Conservation (phyloP, 208 protist genomes). For the Leishmania aethiopica region DNA sequence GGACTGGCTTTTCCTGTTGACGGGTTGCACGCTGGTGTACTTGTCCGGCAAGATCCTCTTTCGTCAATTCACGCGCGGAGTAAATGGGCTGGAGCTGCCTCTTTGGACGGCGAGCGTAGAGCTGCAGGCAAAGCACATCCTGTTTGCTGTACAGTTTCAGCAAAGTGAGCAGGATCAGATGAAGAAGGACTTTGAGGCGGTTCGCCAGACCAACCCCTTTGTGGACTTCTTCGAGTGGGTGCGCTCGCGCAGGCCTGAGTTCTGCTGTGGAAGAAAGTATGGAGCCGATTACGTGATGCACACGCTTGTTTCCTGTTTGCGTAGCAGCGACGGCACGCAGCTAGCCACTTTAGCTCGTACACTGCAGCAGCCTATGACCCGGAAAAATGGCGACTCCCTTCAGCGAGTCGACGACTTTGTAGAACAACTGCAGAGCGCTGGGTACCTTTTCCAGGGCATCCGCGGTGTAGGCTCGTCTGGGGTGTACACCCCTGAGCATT, state of each 20-base stretch:
- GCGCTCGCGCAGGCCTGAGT: conserved; percentile 45
- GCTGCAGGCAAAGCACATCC: conserved; percentile 60
- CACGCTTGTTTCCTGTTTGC: conserved; percentile 36
- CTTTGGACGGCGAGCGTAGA: conserved; percentile 66
- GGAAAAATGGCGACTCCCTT: conserved; percentile 27
- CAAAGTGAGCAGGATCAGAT: conserved; percentile 42
- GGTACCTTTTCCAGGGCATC: conserved; percentile 12
- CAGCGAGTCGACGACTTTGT: conserved; percentile 71
- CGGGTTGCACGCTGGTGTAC: conserved; percentile 54
- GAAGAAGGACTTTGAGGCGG: conserved; percentile 46
- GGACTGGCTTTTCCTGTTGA: conserved; percentile 73
- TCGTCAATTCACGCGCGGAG: conserved; percentile 37
- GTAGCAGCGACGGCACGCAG: conserved; percentile 36
- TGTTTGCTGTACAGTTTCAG: conserved; percentile 77
- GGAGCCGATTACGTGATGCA: conserved; percentile 38
- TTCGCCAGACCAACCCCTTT: conserved; percentile 56
- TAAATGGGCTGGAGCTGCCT: conserved; percentile 52
- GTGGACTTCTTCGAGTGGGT: conserved; percentile 73
- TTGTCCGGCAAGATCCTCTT: conserved; percentile 64
- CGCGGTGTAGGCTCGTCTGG: neutral
- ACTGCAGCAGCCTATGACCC: conserved; percentile 43
- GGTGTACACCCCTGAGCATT: neutral
- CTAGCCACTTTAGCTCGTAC: conserved; percentile 42
- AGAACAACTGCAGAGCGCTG: conserved; percentile 32
- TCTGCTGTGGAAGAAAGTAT: conserved; percentile 58